phyloP scores from a whole-genome alignment of 2,329 filamentous ascomycete genomes.

The Calonectria pseudoturangicola region DNA sequence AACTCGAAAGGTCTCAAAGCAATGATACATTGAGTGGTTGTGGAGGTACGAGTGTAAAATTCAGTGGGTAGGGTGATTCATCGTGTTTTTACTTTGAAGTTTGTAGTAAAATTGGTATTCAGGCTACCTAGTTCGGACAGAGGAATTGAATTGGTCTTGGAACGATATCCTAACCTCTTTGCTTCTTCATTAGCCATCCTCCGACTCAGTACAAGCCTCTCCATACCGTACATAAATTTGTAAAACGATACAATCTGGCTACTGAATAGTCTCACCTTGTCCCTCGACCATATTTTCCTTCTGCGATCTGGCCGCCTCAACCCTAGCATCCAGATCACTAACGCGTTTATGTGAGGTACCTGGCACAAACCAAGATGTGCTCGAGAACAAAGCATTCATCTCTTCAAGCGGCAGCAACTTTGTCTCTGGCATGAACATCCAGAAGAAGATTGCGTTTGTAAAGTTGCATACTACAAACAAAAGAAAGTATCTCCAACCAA shows the following conservation, averaged over 20 bases:
- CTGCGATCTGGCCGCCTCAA: slow-evolving; percentile 18
- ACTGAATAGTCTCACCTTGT: background rate
- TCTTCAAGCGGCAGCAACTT: slow-evolving; percentile 78
- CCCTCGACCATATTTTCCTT: slow-evolving; percentile 16
- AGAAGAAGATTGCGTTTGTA: slow-evolving; percentile 71
- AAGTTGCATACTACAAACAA: slow-evolving; percentile 57
- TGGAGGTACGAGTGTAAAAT: no score
- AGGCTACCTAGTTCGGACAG: no score
- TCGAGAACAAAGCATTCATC: slow-evolving; percentile 77
- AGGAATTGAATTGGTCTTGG: no score
- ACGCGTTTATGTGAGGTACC: background rate
- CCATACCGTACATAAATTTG: no score
- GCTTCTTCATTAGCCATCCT: no score
- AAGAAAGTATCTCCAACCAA: slow-evolving; percentile 66
- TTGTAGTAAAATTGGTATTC: no score
- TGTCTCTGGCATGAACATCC: slow-evolving; percentile 79
- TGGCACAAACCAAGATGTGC: slow-evolving; percentile 30
- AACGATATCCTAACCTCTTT: no score
- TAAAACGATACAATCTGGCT: background rate
- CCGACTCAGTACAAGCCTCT: no score
- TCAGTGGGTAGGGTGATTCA: no score
- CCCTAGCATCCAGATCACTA: slow-evolving; percentile 26
- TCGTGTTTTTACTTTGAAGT: no score
- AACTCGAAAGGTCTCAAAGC: no score
- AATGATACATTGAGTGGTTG: no score